Evolutionary conservation across 2,329 filamentous ascomycete genomes (phyloP).

Genomic region (Fusarium sarcochroum): DNA sequence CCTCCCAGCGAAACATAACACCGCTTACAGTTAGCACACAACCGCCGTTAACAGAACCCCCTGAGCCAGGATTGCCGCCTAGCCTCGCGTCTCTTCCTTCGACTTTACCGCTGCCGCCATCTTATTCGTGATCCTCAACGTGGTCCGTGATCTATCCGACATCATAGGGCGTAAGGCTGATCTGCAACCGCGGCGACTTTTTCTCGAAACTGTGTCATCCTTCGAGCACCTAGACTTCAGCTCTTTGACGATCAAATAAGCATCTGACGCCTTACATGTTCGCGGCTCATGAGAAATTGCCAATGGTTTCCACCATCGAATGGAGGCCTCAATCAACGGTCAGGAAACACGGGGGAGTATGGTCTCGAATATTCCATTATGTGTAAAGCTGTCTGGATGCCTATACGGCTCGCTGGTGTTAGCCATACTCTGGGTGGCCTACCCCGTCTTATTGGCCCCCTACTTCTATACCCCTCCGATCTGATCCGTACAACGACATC

Average conservation of each 20-base stretch:
- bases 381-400: conserved; percentile 42
- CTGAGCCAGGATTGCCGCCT: conserved; percentile 21
- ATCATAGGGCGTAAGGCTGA: conserved; percentile 44
- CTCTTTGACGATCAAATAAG: conserved; percentile 32
- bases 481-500: conserved; percentile 25
- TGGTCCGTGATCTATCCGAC: conserved; percentile 37
- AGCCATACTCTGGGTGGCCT: conserved; percentile 27
- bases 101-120: conserved; percentile 27
- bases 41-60: conserved; percentile 6
- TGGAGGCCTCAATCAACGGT: conserved; percentile 44
- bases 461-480: conserved; percentile 36
- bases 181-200: conserved; percentile 24
- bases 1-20: conserved; percentile 37
- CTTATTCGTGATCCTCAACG: conserved; percentile 29
- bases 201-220: conserved; percentile 33
- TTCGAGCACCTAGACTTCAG: conserved; percentile 29
- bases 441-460: conserved; percentile 23
- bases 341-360: conserved; percentile 2
- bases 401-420: conserved; percentile 34
- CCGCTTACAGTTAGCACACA: conserved; percentile 42
- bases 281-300: conserved; percentile 6
- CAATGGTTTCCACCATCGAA: conserved; percentile 16
- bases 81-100: conserved; percentile 27
- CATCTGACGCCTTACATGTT: conserved; percentile 35
- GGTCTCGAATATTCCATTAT: conserved; percentile 43